Evolutionary conservation across 2,329 filamentous ascomycete species (phyloP).

Genomic region (Venturia asperata): DNA sequence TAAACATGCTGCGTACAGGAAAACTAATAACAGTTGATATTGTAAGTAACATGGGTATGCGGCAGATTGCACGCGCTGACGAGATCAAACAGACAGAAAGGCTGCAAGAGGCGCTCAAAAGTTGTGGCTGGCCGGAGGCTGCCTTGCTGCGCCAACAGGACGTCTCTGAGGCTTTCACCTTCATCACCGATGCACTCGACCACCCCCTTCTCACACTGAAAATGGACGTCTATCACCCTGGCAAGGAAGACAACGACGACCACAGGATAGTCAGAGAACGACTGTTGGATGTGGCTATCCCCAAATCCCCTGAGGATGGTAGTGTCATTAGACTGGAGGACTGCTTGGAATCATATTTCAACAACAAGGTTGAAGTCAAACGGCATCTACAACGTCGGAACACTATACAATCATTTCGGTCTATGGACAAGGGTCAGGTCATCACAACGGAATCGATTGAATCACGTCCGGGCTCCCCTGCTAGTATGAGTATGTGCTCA

Average conservation of each 20-base stretch:
- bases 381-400: constrained; percentile 57
- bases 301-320: constrained; percentile 58
- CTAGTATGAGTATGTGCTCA: neutral
- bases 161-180: constrained; percentile 89
- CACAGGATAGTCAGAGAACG: constrained; percentile 93
- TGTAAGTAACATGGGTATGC: constrained; percentile 41
- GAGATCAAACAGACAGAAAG: constrained; percentile 57
- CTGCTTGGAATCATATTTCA: constrained; percentile 91
- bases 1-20: constrained; percentile 81
- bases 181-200: constrained; percentile 84
- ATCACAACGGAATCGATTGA: constrained; percentile 42
- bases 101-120: constrained; percentile 72
- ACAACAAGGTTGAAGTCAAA: constrained; percentile 83
- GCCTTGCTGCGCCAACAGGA: constrained; percentile 77
- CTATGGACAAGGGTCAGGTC: constrained; percentile 24
- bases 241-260: constrained; percentile 76
- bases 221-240: constrained; percentile 90
- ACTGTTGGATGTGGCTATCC: constrained; percentile 84
- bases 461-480: constrained; percentile 29
- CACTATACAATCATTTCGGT: constrained; percentile 46
- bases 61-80: neutral
- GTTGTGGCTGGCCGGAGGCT: constrained; percentile 85
- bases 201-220: constrained; percentile 82
- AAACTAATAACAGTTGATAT: constrained; percentile 80
- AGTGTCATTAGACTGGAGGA: constrained; percentile 75